These are phyloP conservation scores for Rubroshorea leprosula DNA, from an alignment of 345 rosid species.

Conservation along the genomic window DNA sequence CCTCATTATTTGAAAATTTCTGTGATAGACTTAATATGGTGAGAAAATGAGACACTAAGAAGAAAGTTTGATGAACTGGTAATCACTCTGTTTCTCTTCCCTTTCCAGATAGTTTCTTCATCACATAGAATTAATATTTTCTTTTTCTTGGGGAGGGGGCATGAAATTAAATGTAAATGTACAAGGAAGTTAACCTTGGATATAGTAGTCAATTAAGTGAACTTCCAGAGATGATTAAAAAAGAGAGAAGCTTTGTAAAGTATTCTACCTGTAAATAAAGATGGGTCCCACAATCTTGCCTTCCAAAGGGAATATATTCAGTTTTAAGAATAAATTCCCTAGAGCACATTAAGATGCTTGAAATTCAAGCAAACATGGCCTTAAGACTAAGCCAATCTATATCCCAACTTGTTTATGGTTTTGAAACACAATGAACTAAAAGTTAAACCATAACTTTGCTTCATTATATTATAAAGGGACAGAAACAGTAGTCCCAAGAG, in stretches of 20 bases:
- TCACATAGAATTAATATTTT: too few species aligned
- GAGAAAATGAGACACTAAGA: too few species aligned
- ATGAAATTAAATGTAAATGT: too few species aligned
- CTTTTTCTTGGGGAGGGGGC: too few species aligned
- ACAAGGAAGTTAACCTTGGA: too few species aligned
- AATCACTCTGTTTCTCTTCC: too few species aligned
- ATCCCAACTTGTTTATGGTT: slow-evolving; percentile 26
- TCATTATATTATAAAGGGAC: slow-evolving; percentile 26
- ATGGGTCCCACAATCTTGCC: slow-evolving; percentile 32
- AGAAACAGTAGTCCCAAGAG: slow-evolving; percentile 17
- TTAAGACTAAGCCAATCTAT: slow-evolving; percentile 46
- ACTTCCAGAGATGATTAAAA: slow-evolving; percentile 1
- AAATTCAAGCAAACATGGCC: slow-evolving; percentile 77
- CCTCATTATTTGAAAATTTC: neutral
- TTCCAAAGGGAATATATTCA: slow-evolving; percentile 72
- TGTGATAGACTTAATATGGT: too few species aligned
- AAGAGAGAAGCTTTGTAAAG: slow-evolving; percentile 24
- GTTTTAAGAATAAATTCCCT: slow-evolving; percentile 58
- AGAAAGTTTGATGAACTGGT: too few species aligned
- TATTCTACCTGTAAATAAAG: slow-evolving; percentile 21
- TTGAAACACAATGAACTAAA: slow-evolving; percentile 34
- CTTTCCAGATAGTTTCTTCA: too few species aligned
- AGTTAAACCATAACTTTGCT: slow-evolving; percentile 58
- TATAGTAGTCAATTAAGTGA: too few species aligned
- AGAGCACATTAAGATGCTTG: slow-evolving; percentile 75